These are phyloP conservation scores for Microbotryum lychnidis-dioicae DNA, from an alignment of 1,284 basidiomycete species.

Conservation along the genomic window DNA sequence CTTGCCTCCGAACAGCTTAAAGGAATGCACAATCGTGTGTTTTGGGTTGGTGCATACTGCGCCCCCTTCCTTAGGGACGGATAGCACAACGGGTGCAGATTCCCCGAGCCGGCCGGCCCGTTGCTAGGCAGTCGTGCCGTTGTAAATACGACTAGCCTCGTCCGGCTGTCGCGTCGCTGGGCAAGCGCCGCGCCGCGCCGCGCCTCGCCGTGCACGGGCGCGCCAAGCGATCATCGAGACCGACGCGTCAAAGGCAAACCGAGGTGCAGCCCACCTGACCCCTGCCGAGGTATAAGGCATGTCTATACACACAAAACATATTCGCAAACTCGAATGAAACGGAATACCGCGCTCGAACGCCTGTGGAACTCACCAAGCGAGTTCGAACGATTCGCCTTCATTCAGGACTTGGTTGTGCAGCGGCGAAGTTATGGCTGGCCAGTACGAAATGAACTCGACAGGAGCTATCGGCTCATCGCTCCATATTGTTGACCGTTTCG, in stretches of 20 bases:
- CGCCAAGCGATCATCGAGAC: not conserved
- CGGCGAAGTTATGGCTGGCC: not conserved
- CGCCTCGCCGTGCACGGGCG: not conserved
- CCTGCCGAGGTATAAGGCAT: not conserved
- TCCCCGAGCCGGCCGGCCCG: too few species aligned
- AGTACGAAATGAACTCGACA: constrained; percentile 3
- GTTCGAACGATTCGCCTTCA: not conserved
- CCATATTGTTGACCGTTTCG: not conserved
- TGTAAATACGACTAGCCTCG: too few species aligned
- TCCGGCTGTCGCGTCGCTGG: too few species aligned
- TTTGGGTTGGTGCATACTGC: too few species aligned
- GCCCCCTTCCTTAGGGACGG: too few species aligned
- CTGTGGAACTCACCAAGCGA: constrained; percentile 1
- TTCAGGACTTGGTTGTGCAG: not conserved
- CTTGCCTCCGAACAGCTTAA: too few species aligned
- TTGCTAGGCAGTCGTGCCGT: too few species aligned
- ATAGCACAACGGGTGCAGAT: too few species aligned
- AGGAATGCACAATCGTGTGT: too few species aligned
- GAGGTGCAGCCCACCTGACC: not conserved
- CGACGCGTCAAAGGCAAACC: not conserved
- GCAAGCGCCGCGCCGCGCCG: not conserved
- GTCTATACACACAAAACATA: too few species aligned
- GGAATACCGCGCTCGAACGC: not conserved
- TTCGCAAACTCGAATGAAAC: too few species aligned
- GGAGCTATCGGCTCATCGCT: not conserved